Percentiles rank a stretch among this genome's conserved stretches.
Conservation (phyloP, 257 asterid genomes). For the Solanum chmielewskii region DNA sequence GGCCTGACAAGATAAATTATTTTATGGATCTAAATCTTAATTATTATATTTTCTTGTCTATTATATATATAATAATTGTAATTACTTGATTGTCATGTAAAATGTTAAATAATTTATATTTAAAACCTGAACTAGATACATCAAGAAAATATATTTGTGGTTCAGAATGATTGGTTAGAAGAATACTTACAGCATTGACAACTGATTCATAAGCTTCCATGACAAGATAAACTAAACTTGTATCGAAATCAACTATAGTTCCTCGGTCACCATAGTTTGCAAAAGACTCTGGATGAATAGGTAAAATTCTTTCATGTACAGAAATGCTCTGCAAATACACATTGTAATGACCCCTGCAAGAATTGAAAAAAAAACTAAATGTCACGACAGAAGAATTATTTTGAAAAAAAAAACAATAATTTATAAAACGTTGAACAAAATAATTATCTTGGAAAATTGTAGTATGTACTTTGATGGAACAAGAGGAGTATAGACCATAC, state of each 20-base stretch:
- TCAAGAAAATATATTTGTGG: too few relatives aligned
- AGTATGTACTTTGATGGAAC: conserved; percentile 72
- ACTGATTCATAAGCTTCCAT: conserved; percentile 71
- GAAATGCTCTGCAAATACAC: conserved; percentile 64
- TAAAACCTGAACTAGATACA: too few relatives aligned
- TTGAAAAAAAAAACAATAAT: background rate
- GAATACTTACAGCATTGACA: conserved; percentile 49
- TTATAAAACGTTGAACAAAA: too few relatives aligned
- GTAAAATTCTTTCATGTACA: conserved; percentile 49
- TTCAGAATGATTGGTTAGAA: background rate
- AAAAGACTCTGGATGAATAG: conserved; percentile 59
- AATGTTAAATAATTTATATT: too few relatives aligned
- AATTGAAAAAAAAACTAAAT: background rate
- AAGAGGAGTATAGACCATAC: conserved; percentile 74
- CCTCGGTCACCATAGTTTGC: conserved; percentile 48
- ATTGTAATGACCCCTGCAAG: conserved; percentile 76
- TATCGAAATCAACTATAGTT: conserved; percentile 74
- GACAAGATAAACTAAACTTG: conserved; percentile 74
- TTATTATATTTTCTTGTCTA: too few relatives aligned
- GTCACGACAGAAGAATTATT: too few relatives aligned
- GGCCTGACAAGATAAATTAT: too few relatives aligned
- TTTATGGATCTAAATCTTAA: too few relatives aligned
- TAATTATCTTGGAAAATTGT: too few relatives aligned
- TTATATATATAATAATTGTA: too few relatives aligned
- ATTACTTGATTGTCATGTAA: too few relatives aligned